Conservation (phyloP, 208 protist species). For the Leishmania gerbilli region DNA sequence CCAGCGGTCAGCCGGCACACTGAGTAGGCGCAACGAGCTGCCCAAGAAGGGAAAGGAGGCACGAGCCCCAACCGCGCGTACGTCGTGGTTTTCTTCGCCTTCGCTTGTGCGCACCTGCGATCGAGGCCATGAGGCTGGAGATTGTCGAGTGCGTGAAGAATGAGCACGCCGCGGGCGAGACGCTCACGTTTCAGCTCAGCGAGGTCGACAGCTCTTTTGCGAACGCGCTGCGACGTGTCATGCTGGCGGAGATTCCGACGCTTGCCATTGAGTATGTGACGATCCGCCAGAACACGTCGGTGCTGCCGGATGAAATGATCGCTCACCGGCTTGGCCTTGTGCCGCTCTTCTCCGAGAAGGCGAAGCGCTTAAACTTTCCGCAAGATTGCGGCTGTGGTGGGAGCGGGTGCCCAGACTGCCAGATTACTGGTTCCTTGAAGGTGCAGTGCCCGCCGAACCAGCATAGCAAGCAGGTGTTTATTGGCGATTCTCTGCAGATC, state of each 20-base stretch:
- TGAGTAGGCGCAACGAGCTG: neutral
- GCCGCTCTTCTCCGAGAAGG: constrained; percentile 93
- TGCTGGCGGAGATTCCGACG: constrained; percentile 99
- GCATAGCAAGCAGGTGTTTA: constrained; percentile 83
- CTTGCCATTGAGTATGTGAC: constrained; percentile 98
- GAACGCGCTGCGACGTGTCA: constrained; percentile 97
- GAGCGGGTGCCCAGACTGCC: constrained; percentile 79
- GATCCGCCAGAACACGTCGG: constrained; percentile 94
- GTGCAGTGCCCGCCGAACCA: constrained; percentile 78
- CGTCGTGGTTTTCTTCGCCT: no score
- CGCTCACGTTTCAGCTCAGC: constrained; percentile 89
- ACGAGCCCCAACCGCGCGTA: neutral
- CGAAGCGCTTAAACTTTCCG: constrained; percentile 76
- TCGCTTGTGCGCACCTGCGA: neutral
- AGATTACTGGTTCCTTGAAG: constrained; percentile 83
- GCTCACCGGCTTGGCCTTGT: constrained; percentile 98
- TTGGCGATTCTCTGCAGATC: constrained; percentile 78
- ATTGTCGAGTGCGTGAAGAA: constrained; percentile 80
- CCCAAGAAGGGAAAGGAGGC: neutral
- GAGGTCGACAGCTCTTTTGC: constrained; percentile 93
- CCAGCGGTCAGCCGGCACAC: neutral
- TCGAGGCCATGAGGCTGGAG: constrained; percentile 62
- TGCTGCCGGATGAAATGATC: constrained; percentile 99
- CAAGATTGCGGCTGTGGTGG: constrained; percentile 87
- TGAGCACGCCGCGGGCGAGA: constrained; percentile 83